phyloP scores from a whole-genome alignment of 2,329 filamentous ascomycete genomes.

The Aspergillus proliferans region DNA sequence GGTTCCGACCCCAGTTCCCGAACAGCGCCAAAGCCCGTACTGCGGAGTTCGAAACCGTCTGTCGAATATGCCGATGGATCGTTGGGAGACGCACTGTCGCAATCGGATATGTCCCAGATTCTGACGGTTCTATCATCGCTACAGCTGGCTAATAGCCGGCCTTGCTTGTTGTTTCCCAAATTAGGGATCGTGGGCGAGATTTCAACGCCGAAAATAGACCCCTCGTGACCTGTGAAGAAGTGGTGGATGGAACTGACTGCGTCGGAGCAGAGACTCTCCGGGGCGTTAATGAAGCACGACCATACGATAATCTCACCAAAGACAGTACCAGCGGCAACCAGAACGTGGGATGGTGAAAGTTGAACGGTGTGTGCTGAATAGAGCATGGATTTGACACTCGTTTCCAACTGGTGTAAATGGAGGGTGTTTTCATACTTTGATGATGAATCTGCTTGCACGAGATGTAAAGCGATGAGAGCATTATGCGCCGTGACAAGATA shows the following conservation, averaged over 20 bases:
- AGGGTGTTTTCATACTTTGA: slow-evolving; percentile 18
- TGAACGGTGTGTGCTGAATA: slow-evolving; percentile 75
- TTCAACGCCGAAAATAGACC: slow-evolving; percentile 84
- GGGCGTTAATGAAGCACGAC: slow-evolving; percentile 53
- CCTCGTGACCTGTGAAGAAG: slow-evolving; percentile 68
- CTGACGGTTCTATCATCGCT: slow-evolving; percentile 90
- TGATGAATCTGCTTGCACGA: slow-evolving; percentile 9
- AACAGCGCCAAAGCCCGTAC: slow-evolving; percentile 58
- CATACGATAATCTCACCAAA: slow-evolving; percentile 93
- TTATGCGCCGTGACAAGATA: slow-evolving; percentile 82
- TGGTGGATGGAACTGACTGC: slow-evolving; percentile 44
- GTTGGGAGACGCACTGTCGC: slow-evolving; percentile 25
- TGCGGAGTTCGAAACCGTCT: slow-evolving; percentile 36
- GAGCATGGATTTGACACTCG: slow-evolving; percentile 67
- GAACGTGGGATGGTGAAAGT: slow-evolving; percentile 51
- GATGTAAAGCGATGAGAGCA: slow-evolving; percentile 55
- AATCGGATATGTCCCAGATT: slow-evolving; percentile 73
- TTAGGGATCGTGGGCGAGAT: slow-evolving; percentile 57
- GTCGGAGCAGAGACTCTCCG: slow-evolving; percentile 7
- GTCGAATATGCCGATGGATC: slow-evolving; percentile 31
- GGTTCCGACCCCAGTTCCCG: slow-evolving; percentile 36
- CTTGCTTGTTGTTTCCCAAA: slow-evolving; percentile 30
- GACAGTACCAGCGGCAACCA: slow-evolving; percentile 83
- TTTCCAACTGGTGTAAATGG: slow-evolving; percentile 38
- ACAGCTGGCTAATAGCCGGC: slow-evolving; percentile 75